Base-by-base conservation (phyloP, 225 moss, liverwort and hornwort genomes). In the Polytrichum commune region DNA sequence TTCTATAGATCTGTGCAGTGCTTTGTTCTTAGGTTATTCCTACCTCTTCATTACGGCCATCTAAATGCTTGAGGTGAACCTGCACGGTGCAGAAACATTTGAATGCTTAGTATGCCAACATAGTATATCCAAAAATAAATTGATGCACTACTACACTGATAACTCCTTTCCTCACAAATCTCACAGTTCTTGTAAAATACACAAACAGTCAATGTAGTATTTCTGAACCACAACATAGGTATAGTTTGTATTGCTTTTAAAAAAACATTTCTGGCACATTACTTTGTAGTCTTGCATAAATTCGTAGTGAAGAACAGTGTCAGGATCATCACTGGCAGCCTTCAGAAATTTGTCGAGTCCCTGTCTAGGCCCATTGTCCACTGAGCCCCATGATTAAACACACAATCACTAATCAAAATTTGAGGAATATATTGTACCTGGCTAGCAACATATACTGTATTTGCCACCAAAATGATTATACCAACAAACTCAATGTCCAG, bases 261-360 rank as follows among this genome's bases (percentile, higher is more conserved):
- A 46, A 13, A 46, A 46, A 46, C 33, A 69, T 24, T 73, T 57
- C 71, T 64, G 75, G 29, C 73, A 29, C 54, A 63, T 67, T 81
- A 92, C 97, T 94, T 98, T 94, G 81, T 98, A 98, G 74, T 98
- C 97, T 82, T 98, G 97, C 97, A 98, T 98, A 76, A 98, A 98
- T 72, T 98, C 97, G 56, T 98, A 98, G 81, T 98, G 97, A 66
- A 98, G 92, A 30, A 95, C 97, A 10, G 97, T 98, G 67, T 91
- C 93, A 26, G 97, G 95, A 66, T 91, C 91, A 77, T 98, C 97
- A 72, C 97, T 98, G 69, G 97, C 95, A 65, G 95, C 97, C 67
- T 88, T 89, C 70, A 98, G 74, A 77, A 98, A 98, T 78, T 91
- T 93, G 65, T 98, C 90, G 27, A 98, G 89, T 77, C 98, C 95